Evolutionary conservation across 2,329 filamentous ascomycete genomes (phyloP), one percentile per base, ranked within the genome.

Genomic region (Fusarium luffae): DNA sequence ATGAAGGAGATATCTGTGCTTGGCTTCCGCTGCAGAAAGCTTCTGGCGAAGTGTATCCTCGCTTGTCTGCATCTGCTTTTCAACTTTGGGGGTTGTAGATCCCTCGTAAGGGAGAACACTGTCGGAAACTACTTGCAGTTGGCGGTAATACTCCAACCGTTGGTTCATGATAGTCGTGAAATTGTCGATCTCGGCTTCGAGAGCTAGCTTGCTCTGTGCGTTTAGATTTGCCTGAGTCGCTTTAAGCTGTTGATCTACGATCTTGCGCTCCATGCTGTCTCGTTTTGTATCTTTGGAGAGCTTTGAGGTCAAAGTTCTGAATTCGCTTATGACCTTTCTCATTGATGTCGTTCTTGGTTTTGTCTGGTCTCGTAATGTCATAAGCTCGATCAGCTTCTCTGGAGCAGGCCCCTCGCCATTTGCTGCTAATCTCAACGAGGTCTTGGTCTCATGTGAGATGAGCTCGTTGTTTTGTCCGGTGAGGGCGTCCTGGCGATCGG

Each of bases 41-140:
- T 86, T 90, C 13, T 82, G 83, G 27, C 84, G 82, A n/a, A 89
- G 78, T 2, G 77, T 79, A 5, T 86, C 74, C 44, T 80, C 79
- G 1, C 66, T 66, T 63, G 76, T 76, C 32, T 68, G 63, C 54
- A 81, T 72, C 50, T 64, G 76, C 19, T 69, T 58, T 25, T 88
- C 81, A 9, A 72, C 74, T 44, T 92, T 86, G 13, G 90, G 82
- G 3, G 83, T 83, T 4, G 82, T 83, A 14, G 87, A 74, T 13
- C 91, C 90, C 59, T 93, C 90, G 59, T 92, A 92, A 2, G 92
- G 90, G 7, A 88, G 86, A 0, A 98, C 93, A 19, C 89, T 93
- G 76, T 98, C 95, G 0, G 94, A 98, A n/a, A 98, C 89, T 27
- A 89, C 87, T 76, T 98, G 96, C 13, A 98, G 85, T 75, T 98